Percentiles rank a stretch among this genome's conserved stretches.
phyloP scores from a whole-genome alignment of 2,329 filamentous ascomycete species.

The Alternaria sp. region DNA sequence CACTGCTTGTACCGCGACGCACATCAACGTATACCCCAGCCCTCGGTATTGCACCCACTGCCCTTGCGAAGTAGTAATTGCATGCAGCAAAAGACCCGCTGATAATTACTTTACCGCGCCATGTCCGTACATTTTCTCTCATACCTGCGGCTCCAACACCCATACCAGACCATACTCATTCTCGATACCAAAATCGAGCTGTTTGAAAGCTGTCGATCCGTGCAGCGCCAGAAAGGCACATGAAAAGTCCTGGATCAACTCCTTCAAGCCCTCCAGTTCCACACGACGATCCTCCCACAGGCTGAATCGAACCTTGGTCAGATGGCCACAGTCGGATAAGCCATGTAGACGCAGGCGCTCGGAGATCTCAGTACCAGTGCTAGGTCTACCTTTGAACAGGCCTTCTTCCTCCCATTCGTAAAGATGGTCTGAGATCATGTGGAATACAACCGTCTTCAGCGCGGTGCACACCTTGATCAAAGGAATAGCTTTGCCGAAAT shows the following conservation, averaged over 20 bases:
- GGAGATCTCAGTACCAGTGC: neutral
- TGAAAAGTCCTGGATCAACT: neutral
- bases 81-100: neutral
- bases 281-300: neutral
- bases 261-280: neutral
- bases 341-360: neutral
- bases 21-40: neutral
- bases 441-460: neutral
- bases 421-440: rapidly evolving
- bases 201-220: neutral
- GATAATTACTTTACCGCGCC: neutral
- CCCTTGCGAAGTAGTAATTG: neutral
- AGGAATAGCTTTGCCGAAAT: neutral
- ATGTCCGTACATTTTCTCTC: neutral
- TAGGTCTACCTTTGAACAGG: neutral
- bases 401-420: neutral
- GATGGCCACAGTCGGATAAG: neutral
- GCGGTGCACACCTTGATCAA: neutral
- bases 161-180: neutral
- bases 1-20: rapidly evolving
- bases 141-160: neutral
- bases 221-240: neutral
- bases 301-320: neutral
- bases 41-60: neutral
- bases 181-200: neutral